Evolutionary conservation across 1,284 basidiomycete genomes (phyloP).

Genomic region (Fomitiporia mediterranea): DNA sequence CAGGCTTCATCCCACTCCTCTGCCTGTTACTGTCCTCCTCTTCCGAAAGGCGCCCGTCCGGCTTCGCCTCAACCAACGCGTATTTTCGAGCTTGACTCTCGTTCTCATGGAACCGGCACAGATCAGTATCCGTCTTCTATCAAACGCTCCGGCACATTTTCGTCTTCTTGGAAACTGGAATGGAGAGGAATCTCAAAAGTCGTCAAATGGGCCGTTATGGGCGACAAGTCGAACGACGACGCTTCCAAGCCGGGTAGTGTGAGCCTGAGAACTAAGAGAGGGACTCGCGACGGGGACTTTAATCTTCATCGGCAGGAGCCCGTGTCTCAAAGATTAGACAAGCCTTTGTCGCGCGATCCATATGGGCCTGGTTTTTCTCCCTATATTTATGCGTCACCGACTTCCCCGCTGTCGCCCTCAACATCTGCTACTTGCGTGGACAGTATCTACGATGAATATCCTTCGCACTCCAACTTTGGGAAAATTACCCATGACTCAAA

Average conservation of each 20-base stretch:
- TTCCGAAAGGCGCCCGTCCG: conserved; percentile 19
- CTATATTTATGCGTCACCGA: conserved; percentile 8
- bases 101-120: not conserved
- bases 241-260: not conserved
- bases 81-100: not conserved
- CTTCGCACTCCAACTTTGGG: not conserved
- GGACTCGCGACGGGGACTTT: not conserved
- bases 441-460: not conserved
- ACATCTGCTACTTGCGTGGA: conserved; percentile 8
- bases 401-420: conserved; percentile 9
- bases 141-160: conserved; percentile 8
- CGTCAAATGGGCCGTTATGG: conserved; percentile 17
- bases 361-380: not conserved
- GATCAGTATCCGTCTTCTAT: not conserved
- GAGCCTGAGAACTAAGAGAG: not conserved
- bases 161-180: conserved; percentile 20
- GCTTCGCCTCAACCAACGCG: conserved; percentile 16
- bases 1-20: conserved; percentile 15
- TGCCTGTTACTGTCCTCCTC: conserved; percentile 1
- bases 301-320: not conserved
- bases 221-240: conserved; percentile 3
- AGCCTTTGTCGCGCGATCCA: conserved; percentile 5
- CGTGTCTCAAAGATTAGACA: not conserved
- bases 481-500: not conserved
- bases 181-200: conserved; percentile 20